Base-by-base conservation (phyloP, 768 basidiomycete species). In the Naganishia kalamii region DNA sequence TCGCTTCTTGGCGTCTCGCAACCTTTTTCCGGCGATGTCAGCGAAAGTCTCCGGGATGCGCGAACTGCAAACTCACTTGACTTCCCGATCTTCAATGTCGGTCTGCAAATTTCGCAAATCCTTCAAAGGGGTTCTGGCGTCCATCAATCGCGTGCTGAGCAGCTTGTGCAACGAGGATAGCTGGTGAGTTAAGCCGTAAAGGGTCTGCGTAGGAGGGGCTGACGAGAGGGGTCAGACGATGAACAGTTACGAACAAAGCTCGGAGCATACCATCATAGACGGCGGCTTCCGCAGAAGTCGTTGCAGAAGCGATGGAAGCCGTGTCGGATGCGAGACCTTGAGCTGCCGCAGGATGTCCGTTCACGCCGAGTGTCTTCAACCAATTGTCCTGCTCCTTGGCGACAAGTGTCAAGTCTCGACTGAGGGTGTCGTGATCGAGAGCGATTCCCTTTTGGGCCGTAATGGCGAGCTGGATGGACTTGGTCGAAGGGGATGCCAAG, bases 381-480 rank as follows among this genome's bases (percentile, higher is more conserved):
- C 66, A 67, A 44, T 23, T 50, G 23, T 67, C 66, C 43, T 51
- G 51, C 33, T 67, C 66, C 33, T 63, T 62, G 21, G 37, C 61
- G 12, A 67, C 41, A 30, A 63, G 41, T 7, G 46, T 33, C 37
- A 61, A 37, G 41, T 67, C 66, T 15, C 66, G 43, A 30, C 60
- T 62, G 44, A 67, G 49, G 2, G 60, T 62, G 25, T 67, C 66
- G 27, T 67, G 60, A 29, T 67, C 66, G 21, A 67, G 47, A 5
- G 66, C 66, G 12, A 67, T 61, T 5, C 66, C 66, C 61, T 67
- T 67, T n/a, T 63, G 60, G 8, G 66, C 60, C 12, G 66, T 67
- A 44, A 67, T 67, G 23, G 60, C 61, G 12, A 62, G 52, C 27
- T 67, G 66, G 15, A 67, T 21, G 6, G 48, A 61, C 41, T 63